These are phyloP conservation scores for Cryptococcus sp. DNA, from an alignment of 1,284 basidiomycete species.

Conservation along the genomic window DNA sequence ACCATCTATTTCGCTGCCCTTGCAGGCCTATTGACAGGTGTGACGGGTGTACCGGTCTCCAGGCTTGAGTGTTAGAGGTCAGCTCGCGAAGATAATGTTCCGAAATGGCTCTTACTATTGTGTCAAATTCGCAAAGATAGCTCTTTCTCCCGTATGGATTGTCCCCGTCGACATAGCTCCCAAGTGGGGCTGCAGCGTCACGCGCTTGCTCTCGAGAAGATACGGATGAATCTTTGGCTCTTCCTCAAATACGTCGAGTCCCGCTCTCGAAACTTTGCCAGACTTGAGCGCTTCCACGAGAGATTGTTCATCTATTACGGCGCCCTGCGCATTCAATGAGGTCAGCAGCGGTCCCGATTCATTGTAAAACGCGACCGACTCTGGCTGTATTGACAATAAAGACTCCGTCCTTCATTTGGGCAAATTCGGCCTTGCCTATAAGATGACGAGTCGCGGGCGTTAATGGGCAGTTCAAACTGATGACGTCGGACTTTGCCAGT, in stretches of 20 bases:
- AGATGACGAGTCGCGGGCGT: slow-evolving; percentile 35
- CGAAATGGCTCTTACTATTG: slow-evolving; percentile 19
- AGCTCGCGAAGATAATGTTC: not conserved
- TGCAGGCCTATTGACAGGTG: slow-evolving; percentile 26
- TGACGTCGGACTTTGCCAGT: slow-evolving; percentile 37
- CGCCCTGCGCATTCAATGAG: slow-evolving; percentile 9
- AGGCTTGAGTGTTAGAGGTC: slow-evolving; percentile 10
- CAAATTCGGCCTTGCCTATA: slow-evolving; percentile 39
- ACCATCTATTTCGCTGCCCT: not conserved
- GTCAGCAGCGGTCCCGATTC: not conserved
- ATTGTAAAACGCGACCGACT: slow-evolving; percentile 5
- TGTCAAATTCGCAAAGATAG: slow-evolving; percentile 31
- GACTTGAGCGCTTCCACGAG: slow-evolving; percentile 44
- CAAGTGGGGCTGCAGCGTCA: slow-evolving; percentile 36
- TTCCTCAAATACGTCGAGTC: slow-evolving; percentile 43
- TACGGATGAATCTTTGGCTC: slow-evolving; percentile 28
- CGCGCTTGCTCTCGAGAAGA: slow-evolving; percentile 18
- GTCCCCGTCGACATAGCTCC: slow-evolving; percentile 28
- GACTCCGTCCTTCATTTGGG: slow-evolving; percentile 46
- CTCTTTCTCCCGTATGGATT: slow-evolving; percentile 22
- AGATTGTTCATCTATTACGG: slow-evolving; percentile 47
- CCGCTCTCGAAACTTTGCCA: slow-evolving; percentile 39
- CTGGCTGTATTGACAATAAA: slow-evolving; percentile 50
- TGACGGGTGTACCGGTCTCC: slow-evolving; percentile 28
- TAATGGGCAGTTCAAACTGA: slow-evolving; percentile 42